Percentiles rank a stretch among this genome's conserved stretches.
These are phyloP conservation scores for Phialophora chinensis DNA, from an alignment of 2,329 filamentous ascomycete genomes.

Conservation along the genomic window DNA sequence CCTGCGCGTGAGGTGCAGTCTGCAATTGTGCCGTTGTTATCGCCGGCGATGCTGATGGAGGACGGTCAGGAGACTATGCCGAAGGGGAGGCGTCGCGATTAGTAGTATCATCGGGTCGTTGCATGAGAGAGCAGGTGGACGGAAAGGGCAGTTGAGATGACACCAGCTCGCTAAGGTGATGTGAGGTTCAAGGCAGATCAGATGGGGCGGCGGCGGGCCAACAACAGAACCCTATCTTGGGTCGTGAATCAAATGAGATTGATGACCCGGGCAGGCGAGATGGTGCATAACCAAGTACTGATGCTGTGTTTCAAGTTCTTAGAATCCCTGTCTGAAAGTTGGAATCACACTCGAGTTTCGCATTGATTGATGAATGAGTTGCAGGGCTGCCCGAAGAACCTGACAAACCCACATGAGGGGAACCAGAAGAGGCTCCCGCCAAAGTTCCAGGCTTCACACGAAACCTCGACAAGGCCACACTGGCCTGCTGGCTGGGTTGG, in stretches of 20 bases:
- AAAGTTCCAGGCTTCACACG: slow-evolving; percentile 8
- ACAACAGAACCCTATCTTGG: background rate
- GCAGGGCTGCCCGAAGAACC: slow-evolving; percentile 20
- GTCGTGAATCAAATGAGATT: slow-evolving; percentile 18
- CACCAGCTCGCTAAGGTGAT: slow-evolving; percentile 18
- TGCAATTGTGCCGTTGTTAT: background rate
- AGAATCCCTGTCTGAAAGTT: slow-evolving; percentile 4
- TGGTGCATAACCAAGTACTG: slow-evolving; percentile 2
- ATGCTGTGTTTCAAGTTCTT: slow-evolving; percentile 26
- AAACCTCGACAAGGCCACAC: background rate
- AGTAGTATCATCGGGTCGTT: slow-evolving; percentile 15
- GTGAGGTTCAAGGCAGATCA: slow-evolving; percentile 21
- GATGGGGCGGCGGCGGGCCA: slow-evolving; percentile 16
- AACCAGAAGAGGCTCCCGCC: slow-evolving; percentile 2
- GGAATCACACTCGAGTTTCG: slow-evolving; percentile 3
- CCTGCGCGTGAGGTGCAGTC: slow-evolving; percentile 1
- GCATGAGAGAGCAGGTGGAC: slow-evolving; percentile 10
- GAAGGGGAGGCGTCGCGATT: slow-evolving; percentile 6
- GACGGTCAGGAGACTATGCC: slow-evolving; percentile 2
- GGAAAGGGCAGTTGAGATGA: slow-evolving; percentile 28
- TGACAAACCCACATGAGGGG: slow-evolving; percentile 24
- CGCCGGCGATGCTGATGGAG: slow-evolving; percentile 1
- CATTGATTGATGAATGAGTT: slow-evolving; percentile 16
- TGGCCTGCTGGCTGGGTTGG: background rate
- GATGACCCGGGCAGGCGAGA: slow-evolving; percentile 21